Evolutionary conservation across 495 filamentous ascomycete genomes (phyloP).

Genomic region (Aspergillus baeticus): DNA sequence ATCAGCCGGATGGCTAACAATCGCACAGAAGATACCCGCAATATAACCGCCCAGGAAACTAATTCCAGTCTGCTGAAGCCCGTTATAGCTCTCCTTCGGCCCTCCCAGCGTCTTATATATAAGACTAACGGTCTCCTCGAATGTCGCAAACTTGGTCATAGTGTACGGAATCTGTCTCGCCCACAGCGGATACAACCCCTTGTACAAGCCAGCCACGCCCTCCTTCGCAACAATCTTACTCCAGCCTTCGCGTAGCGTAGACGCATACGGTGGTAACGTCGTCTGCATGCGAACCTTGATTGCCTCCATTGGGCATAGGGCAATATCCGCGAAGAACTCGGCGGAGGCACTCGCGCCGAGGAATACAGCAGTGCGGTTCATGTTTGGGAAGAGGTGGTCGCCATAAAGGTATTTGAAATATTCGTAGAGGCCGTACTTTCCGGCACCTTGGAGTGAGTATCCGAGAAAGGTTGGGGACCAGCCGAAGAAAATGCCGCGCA

Average conservation of each 20-base stretch:
- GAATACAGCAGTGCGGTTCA: slow-evolving; percentile 62
- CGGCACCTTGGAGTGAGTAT: slow-evolving; percentile 71
- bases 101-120: slow-evolving; percentile 64
- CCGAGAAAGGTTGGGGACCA: slow-evolving; percentile 70
- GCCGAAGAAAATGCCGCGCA: slow-evolving; percentile 71
- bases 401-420: slow-evolving; percentile 74
- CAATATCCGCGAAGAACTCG: slow-evolving; percentile 69
- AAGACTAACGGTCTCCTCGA: slow-evolving; percentile 63
- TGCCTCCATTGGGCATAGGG: slow-evolving; percentile 66
- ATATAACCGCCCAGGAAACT: slow-evolving; percentile 71
- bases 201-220: slow-evolving; percentile 60
- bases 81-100: slow-evolving; percentile 62
- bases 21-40: slow-evolving; percentile 67
- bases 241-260: slow-evolving; percentile 61
- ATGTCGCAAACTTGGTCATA: slow-evolving; percentile 76
- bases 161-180: slow-evolving; percentile 72
- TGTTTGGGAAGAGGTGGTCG: slow-evolving; percentile 59
- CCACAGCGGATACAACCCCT: slow-evolving; percentile 70
- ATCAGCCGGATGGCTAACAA: slow-evolving; percentile 64
- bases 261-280: slow-evolving; percentile 63
- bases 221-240: slow-evolving; percentile 59
- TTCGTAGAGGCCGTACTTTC: slow-evolving; percentile 77
- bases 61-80: slow-evolving; percentile 65
- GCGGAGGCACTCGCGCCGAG: slow-evolving; percentile 64
- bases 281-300: slow-evolving; percentile 77